These are phyloP conservation scores for Taphrina populina DNA, from an alignment of 1,139 yeast genomes.

Conservation along the genomic window DNA sequence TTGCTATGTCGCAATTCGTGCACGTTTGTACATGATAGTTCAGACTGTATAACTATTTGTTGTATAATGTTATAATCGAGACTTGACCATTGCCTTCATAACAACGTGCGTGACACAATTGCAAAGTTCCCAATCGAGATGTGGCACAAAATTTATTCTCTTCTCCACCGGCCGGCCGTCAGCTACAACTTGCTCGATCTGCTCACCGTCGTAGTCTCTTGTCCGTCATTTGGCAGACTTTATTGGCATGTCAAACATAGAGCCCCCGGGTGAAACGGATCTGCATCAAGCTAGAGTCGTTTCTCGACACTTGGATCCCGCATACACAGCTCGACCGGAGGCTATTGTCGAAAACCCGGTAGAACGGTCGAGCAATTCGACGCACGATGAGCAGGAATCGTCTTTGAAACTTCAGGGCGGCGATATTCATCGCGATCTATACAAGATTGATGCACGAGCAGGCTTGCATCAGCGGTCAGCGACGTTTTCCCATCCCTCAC, in stretches of 20 bases:
- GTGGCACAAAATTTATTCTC: too few species aligned
- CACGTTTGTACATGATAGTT: background rate
- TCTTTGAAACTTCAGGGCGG: conserved; percentile 75
- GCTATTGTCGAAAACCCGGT: background rate
- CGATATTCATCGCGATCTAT: conserved; percentile 78
- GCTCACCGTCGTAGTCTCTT: too few species aligned
- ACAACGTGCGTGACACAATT: too few species aligned
- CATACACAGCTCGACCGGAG: conserved; percentile 14
- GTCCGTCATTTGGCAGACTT: too few species aligned
- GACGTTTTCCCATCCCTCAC: conserved; percentile 48
- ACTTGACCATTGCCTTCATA: too few species aligned
- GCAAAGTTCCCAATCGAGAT: too few species aligned
- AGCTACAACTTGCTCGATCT: too few species aligned
- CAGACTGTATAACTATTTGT: background rate
- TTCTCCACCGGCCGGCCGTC: too few species aligned
- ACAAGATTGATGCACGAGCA: conserved; percentile 53
- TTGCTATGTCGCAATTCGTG: background rate
- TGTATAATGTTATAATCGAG: too few species aligned
- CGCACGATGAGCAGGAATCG: conserved; percentile 19
- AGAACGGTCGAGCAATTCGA: background rate
- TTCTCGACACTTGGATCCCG: conserved; percentile 20
- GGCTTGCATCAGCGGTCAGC: conserved; percentile 45
- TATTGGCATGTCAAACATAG: background rate
- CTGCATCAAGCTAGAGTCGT: conserved; percentile 11
- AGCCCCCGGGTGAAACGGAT: background rate